These are phyloP conservation scores for Rhizopus sp. DNA, from an alignment of 371 early-diverging fungal species.

Conservation along the genomic window DNA sequence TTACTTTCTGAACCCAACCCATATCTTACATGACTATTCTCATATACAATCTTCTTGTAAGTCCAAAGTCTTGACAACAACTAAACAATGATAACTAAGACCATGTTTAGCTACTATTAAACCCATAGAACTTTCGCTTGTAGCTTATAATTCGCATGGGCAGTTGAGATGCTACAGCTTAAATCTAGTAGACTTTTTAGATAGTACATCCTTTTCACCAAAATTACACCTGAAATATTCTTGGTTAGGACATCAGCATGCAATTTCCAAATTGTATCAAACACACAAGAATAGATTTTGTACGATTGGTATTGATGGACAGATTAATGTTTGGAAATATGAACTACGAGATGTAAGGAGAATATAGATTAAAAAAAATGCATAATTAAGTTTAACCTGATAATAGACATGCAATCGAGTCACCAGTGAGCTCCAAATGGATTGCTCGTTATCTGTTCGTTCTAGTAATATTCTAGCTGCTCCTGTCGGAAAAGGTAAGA, in stretches of 20 bases:
- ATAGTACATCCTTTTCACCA: conserved; percentile 59
- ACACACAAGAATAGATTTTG: conserved; percentile 51
- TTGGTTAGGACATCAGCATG: conserved; percentile 69
- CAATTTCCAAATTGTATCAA: conserved; percentile 42
- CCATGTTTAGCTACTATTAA: conserved; percentile 54
- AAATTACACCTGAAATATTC: conserved; percentile 62
- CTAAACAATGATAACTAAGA: neutral
- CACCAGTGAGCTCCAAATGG: conserved; percentile 37
- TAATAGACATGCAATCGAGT: conserved; percentile 29
- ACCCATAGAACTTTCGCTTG: conserved; percentile 68
- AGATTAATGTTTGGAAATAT: conserved; percentile 62
- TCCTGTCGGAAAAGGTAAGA: conserved; percentile 36
- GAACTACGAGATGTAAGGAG: conserved; percentile 37
- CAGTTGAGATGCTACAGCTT: conserved; percentile 68
- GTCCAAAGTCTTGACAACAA: neutral
- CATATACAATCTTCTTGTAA: conserved; percentile 51
- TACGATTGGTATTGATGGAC: conserved; percentile 55
- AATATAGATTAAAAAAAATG: neutral
- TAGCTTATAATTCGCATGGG: conserved; percentile 63
- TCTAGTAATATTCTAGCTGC: conserved; percentile 24
- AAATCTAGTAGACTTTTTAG: conserved; percentile 79
- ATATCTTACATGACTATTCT: conserved; percentile 58
- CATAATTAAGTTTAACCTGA: neutral
- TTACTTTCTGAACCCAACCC: conserved; percentile 61
- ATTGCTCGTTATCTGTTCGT: conserved; percentile 27